Evolutionary conservation across 2,329 filamentous ascomycete genomes (phyloP).

Genomic region (Zymoseptoria ardabiliae): DNA sequence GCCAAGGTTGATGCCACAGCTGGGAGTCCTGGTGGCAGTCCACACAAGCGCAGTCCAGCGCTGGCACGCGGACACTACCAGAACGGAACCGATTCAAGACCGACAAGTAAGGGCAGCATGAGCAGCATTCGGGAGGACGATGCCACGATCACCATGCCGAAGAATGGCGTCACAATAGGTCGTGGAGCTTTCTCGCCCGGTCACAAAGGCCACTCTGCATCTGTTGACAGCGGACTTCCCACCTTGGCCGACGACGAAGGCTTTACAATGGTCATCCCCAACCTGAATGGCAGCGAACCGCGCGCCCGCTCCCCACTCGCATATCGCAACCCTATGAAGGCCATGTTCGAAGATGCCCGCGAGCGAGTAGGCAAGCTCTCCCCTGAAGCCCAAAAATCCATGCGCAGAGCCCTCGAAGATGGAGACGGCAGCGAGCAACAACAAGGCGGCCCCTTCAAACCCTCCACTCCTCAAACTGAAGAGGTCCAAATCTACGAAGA

Average conservation of each 20-base stretch:
- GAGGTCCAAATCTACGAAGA: conserved; percentile 49
- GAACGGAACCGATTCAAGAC: conserved; percentile 19
- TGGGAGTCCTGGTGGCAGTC: conserved; percentile 27
- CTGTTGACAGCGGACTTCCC: conserved; percentile 34
- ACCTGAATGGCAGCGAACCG: conserved; percentile 18
- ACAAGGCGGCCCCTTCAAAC: conserved; percentile 22
- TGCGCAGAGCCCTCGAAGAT: conserved; percentile 7
- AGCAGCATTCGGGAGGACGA: conserved; percentile 35
- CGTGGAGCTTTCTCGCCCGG: conserved; percentile 28
- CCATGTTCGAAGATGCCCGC: conserved; percentile 29
- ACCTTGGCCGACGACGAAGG: conserved; percentile 36
- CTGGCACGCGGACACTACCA: conserved; percentile 16
- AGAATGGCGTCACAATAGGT: conserved; percentile 22
- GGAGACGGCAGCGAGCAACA: conserved; percentile 1
- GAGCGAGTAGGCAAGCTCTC: conserved; percentile 18
- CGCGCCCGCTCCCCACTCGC: conserved; percentile 24
- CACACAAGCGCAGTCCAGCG: conserved; percentile 23
- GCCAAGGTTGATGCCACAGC: conserved; percentile 14
- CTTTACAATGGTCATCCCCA: conserved; percentile 47
- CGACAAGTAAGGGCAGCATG: conserved; percentile 28
- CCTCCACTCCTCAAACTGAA: conserved; percentile 24
- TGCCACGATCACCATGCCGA: conserved; percentile 42
- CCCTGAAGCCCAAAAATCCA: conserved; percentile 14
- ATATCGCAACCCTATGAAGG: conserved; percentile 27
- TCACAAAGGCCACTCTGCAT: conserved; percentile 31